Evolutionary conservation across 2,329 filamentous ascomycete species (phyloP).

Genomic region (Metarhizium brunneum): DNA sequence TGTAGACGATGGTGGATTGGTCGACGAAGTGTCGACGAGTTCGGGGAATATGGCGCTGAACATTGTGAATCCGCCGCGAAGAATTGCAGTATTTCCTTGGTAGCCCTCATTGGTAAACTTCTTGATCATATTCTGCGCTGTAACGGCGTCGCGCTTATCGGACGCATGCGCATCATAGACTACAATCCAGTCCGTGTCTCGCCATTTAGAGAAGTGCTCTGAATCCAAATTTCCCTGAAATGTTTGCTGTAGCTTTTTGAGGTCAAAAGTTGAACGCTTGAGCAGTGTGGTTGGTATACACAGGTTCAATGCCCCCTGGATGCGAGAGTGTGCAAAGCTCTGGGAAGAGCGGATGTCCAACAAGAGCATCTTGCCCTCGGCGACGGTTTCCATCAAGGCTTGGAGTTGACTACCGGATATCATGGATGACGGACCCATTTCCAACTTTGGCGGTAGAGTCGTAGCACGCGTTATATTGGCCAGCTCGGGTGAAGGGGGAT

Average conservation of each 20-base stretch:
- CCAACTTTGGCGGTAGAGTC: constrained; percentile 42
- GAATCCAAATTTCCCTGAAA: constrained; percentile 67
- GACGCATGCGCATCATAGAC: constrained; percentile 77
- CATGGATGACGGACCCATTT: constrained; percentile 38
- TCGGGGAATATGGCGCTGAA: constrained; percentile 61
- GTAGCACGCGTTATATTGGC: constrained; percentile 28
- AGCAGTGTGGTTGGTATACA: constrained; percentile 92
- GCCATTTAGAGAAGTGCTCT: constrained; percentile 69
- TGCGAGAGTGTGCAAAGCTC: constrained; percentile 66
- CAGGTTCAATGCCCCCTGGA: constrained; percentile 76
- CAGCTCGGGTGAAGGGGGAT: constrained; percentile 25
- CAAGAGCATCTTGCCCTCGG: constrained; percentile 47
- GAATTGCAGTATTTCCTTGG: constrained; percentile 60
- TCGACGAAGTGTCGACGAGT: constrained; percentile 45
- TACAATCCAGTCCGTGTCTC: constrained; percentile 62
- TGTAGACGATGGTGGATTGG: constrained; percentile 16
- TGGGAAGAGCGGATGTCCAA: constrained; percentile 83
- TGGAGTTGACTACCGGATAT: constrained; percentile 46
- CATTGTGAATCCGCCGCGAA: constrained; percentile 72
- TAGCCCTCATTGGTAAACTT: constrained; percentile 87
- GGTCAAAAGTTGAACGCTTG: constrained; percentile 83
- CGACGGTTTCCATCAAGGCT: constrained; percentile 39
- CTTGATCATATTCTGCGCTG: constrained; percentile 79
- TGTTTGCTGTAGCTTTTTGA: constrained; percentile 78
- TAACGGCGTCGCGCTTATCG: constrained; percentile 69